phyloP scores from a whole-genome alignment of 2,329 filamentous ascomycete species.

The Apiospora phragmitis region DNA sequence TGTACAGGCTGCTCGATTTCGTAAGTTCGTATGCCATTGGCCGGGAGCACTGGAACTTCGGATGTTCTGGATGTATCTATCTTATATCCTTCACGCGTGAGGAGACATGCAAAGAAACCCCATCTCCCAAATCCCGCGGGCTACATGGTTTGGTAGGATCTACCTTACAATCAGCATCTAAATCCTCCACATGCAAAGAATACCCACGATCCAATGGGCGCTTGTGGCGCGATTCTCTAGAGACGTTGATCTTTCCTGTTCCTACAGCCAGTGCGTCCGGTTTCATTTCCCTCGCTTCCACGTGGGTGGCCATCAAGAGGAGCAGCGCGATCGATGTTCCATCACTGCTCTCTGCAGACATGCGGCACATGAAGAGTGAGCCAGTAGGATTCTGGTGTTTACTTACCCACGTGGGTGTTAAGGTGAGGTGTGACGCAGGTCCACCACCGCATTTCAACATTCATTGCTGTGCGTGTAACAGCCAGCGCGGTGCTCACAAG shows the following conservation, averaged over 20 bases:
- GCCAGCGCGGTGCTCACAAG: too few species aligned
- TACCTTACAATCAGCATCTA: neutral
- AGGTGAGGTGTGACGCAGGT: neutral
- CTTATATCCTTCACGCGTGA: neutral
- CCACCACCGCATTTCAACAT: neutral
- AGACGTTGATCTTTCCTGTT: neutral
- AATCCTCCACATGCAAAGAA: neutral
- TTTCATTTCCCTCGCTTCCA: neutral
- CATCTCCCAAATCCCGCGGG: too few species aligned
- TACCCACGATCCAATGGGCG: neutral
- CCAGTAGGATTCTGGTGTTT: neutral
- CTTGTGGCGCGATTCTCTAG: neutral
- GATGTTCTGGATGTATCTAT: too few species aligned
- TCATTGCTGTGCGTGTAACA: neutral
- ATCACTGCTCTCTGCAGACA: neutral
- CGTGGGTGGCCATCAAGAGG: neutral
- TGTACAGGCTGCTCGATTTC: too few species aligned
- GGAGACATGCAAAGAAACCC: neutral
- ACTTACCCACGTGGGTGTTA: neutral
- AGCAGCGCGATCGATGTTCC: neutral
- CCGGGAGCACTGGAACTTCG: neutral
- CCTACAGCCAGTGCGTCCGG: neutral
- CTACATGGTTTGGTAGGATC: neutral
- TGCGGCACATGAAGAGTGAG: neutral
- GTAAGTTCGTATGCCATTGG: neutral